phyloP scores from a whole-genome alignment of 805 yeast genomes.

The Wickerhamiella siamensis region DNA sequence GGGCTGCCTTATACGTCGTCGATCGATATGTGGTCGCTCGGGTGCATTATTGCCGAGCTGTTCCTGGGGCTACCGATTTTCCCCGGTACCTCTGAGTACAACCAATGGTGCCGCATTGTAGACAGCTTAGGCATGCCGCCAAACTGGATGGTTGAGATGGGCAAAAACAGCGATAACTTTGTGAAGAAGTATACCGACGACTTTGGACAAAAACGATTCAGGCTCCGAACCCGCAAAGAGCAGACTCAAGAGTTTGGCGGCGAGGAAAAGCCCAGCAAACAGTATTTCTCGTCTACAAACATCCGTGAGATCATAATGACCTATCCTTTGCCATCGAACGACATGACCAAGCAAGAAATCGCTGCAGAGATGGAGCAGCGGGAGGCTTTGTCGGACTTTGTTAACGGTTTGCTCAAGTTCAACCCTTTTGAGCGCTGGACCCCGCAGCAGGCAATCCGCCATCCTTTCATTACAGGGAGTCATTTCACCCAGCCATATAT shows the following conservation, averaged over 20 bases:
- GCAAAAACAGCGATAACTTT: conserved; percentile 64
- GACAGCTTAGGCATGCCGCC: conserved; percentile 80
- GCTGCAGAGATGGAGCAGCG: conserved; percentile 68
- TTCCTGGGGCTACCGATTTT: conserved; percentile 84
- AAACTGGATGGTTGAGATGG: conserved; percentile 93
- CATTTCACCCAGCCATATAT: conserved; percentile 33
- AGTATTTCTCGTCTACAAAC: conserved; percentile 55
- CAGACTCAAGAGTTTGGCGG: conserved; percentile 31
- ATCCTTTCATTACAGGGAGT: conserved; percentile 70
- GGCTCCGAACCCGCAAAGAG: conserved; percentile 38
- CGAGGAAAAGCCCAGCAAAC: conserved; percentile 66
- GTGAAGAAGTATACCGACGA: conserved; percentile 34
- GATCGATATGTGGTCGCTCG: conserved; percentile 96
- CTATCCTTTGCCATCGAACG: conserved; percentile 36
- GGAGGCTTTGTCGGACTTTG: conserved; percentile 56
- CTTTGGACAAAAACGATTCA: conserved; percentile 26
- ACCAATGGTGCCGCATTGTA: conserved; percentile 70
- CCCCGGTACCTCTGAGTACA: conserved; percentile 90
- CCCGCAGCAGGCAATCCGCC: conserved; percentile 86
- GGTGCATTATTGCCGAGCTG: conserved; percentile 81
- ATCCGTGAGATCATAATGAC: conserved; percentile 62
- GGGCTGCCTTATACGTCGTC: conserved; percentile 87
- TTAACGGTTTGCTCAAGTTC: conserved; percentile 59
- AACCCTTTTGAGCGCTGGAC: conserved; percentile 94
- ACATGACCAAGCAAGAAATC: conserved; percentile 27